Evolutionary conservation across 1,284 basidiomycete genomes (phyloP).

Genomic region (Cystobasidiaceae sp.): DNA sequence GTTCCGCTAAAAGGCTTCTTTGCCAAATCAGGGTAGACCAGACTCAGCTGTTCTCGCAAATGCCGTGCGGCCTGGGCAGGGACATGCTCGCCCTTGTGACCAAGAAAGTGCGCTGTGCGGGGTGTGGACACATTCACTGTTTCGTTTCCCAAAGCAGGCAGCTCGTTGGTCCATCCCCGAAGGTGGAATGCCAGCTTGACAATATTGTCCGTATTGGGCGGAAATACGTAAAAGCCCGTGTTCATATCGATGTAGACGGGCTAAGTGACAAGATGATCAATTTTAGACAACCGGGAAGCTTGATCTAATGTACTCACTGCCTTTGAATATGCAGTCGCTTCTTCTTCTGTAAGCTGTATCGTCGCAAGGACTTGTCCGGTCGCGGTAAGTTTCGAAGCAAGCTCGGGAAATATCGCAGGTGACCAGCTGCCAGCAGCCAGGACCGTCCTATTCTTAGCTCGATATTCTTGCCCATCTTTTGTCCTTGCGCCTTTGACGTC

Average conservation of each 20-base stretch:
- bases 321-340: slow-evolving; percentile 58
- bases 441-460: slow-evolving; percentile 56
- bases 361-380: slow-evolving; percentile 67
- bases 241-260: slow-evolving; percentile 28
- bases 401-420: slow-evolving; percentile 63
- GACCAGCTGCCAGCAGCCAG: slow-evolving; percentile 79
- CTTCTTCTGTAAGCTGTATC: slow-evolving; percentile 65
- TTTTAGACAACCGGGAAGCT: not conserved
- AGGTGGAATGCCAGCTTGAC: slow-evolving; percentile 70
- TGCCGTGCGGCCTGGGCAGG: slow-evolving; percentile 55
- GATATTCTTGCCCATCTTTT: slow-evolving; percentile 56
- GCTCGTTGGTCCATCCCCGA: slow-evolving; percentile 57
- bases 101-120: slow-evolving; percentile 21
- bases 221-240: slow-evolving; percentile 44
- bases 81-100: slow-evolving; percentile 48
- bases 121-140: not conserved
- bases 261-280: not conserved
- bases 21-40: slow-evolving; percentile 66
- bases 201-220: slow-evolving; percentile 60
- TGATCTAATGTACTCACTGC: not conserved
- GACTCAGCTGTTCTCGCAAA: slow-evolving; percentile 55
- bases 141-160: slow-evolving; percentile 4
- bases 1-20: slow-evolving; percentile 62
- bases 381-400: slow-evolving; percentile 57
- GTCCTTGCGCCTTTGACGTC: slow-evolving; percentile 61